Evolutionary conservation across 192 early-diverging fungal genomes (phyloP).

Genomic region (Coemansia brasiliensis): DNA sequence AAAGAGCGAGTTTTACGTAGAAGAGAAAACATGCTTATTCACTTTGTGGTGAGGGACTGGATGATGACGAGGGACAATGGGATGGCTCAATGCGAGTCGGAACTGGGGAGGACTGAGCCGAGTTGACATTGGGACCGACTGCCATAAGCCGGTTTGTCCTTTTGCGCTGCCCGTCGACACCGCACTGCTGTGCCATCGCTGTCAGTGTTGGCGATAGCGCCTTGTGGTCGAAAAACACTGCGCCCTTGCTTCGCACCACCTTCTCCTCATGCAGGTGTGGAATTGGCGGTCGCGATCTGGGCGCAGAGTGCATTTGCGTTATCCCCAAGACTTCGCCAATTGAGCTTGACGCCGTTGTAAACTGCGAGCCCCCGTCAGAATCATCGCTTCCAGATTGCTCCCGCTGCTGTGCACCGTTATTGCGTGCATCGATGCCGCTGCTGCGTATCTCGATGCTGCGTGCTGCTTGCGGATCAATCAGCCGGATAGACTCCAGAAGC

Average conservation of each 20-base stretch:
- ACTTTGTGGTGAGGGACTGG: conserved; percentile 18
- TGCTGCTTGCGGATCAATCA: conserved; percentile 32
- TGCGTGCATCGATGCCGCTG: not conserved
- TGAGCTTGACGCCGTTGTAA: not conserved
- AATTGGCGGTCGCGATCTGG: conserved; percentile 9
- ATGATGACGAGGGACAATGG: conserved; percentile 12
- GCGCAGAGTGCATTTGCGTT: too few species aligned
- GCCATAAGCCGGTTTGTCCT: conserved; percentile 1
- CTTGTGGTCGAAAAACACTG: conserved; percentile 9
- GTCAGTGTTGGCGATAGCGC: conserved; percentile 14
- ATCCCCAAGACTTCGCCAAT: too few species aligned
- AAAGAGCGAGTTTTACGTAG: not conserved
- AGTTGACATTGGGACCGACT: conserved; percentile 41
- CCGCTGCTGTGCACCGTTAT: not conserved
- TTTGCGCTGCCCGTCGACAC: not conserved
- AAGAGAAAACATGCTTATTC: not conserved
- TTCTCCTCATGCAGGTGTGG: conserved; percentile 7
- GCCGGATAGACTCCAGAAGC: conserved; percentile 38
- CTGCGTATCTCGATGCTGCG: conserved; percentile 30
- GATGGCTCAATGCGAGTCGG: not conserved
- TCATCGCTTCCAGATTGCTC: not conserved
- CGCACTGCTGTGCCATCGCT: conserved; percentile 5
- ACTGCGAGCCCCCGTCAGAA: not conserved
- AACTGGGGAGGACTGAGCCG: conserved; percentile 43
- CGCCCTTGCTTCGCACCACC: conserved; percentile 11